phyloP scores from a whole-genome alignment of 1,139 yeast genomes.

The Blastobotrys proliferans region DNA sequence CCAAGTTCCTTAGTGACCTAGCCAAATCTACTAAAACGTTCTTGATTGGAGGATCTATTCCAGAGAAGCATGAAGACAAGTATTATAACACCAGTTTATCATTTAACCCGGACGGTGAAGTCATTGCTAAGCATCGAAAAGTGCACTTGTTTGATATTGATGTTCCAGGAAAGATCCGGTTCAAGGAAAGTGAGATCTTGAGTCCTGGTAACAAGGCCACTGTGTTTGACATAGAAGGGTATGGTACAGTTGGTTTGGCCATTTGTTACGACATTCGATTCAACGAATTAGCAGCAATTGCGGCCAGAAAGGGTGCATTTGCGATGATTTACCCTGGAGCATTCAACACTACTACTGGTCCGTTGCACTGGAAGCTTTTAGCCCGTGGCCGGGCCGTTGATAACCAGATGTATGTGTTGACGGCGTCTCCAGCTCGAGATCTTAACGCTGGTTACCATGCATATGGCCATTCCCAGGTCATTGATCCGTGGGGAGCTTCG shows the following conservation, averaged over 20 bases:
- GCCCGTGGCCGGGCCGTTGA: slow-evolving; percentile 88
- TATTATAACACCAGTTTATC: slow-evolving; percentile 80
- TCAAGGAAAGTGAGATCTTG: slow-evolving; percentile 73
- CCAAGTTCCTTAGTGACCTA: slow-evolving; percentile 53
- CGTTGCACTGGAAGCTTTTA: slow-evolving; percentile 86
- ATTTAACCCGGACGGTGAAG: slow-evolving; percentile 63
- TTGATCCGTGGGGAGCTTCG: slow-evolving; percentile 79
- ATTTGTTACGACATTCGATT: slow-evolving; percentile 91
- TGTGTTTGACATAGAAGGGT: slow-evolving; percentile 61
- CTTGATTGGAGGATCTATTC: slow-evolving; percentile 87
- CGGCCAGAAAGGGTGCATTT: slow-evolving; percentile 71
- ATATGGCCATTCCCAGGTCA: slow-evolving; percentile 85
- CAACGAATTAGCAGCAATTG: slow-evolving; percentile 82
- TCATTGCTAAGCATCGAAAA: slow-evolving; percentile 83
- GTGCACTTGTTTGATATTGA: slow-evolving; percentile 88
- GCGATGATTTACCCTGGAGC: slow-evolving; percentile 96
- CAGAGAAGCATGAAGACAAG: slow-evolving; percentile 60
- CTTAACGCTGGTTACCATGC: slow-evolving; percentile 74
- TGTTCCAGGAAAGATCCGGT: slow-evolving; percentile 82
- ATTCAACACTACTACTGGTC: slow-evolving; percentile 93
- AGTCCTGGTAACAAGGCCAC: slow-evolving; percentile 80
- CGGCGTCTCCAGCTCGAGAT: slow-evolving; percentile 90
- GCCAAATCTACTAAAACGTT: slow-evolving; percentile 61
- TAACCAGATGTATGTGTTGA: slow-evolving; percentile 72
- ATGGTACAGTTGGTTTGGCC: slow-evolving; percentile 80